phyloP scores from a whole-genome alignment of 768 basidiomycete species.

The Amanita inopinata region DNA sequence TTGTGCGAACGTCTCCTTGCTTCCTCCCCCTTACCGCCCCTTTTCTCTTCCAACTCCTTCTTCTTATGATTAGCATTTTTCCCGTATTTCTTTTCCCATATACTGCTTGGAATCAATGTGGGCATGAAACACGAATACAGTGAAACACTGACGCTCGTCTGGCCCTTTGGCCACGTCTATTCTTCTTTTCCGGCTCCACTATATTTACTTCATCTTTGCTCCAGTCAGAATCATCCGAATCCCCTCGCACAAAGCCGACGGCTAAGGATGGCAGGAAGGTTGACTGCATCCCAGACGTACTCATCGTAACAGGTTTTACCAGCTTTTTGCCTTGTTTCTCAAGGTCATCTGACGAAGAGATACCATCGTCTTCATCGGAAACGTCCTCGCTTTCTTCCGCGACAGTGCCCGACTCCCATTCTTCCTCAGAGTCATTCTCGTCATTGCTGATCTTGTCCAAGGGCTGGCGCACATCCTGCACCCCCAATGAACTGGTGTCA shows the following conservation, averaged over 20 bases:
- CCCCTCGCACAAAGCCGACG: conserved; percentile 75
- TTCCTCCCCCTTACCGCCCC: neutral
- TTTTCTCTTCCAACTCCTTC: conserved; percentile 31
- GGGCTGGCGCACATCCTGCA: neutral
- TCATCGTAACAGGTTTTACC: neutral
- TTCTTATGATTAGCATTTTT: conserved; percentile 86
- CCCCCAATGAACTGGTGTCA: neutral
- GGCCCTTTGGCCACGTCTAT: conserved; percentile 90
- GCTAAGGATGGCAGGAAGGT: conserved; percentile 83
- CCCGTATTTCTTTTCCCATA: conserved; percentile 98
- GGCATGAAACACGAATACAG: neutral
- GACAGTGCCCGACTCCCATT: conserved; percentile 29
- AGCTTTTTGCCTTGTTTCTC: conserved; percentile 9
- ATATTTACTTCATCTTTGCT: conserved; percentile 53
- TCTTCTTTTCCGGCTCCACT: conserved; percentile 59
- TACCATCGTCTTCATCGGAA: conserved; percentile 31
- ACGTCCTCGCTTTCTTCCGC: conserved; percentile 24
- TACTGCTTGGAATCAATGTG: conserved; percentile 34
- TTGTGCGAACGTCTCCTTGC: conserved; percentile 6
- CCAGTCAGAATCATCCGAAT: conserved; percentile 70
- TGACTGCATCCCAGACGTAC: conserved; percentile 15
- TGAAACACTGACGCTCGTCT: conserved; percentile 70
- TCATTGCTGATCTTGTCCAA: conserved; percentile 27
- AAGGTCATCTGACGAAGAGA: conserved; percentile 16
- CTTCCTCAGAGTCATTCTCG: conserved; percentile 18